Evolutionary conservation across 495 filamentous ascomycete genomes (phyloP).

Genomic region (Neurospora terricola): DNA sequence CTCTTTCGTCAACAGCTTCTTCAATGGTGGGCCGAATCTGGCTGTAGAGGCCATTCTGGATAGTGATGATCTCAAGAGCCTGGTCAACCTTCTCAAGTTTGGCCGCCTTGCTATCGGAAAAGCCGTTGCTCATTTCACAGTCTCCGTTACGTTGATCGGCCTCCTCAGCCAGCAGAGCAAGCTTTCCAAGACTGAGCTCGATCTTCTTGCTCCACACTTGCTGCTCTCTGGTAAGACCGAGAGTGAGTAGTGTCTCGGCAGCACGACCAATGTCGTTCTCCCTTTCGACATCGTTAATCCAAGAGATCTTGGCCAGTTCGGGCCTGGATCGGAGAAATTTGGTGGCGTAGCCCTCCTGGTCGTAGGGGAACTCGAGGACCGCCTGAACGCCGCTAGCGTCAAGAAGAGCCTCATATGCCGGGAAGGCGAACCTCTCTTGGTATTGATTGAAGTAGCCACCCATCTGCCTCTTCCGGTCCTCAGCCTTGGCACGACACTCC

Average conservation of each 20-base stretch:
- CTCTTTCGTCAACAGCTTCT: conserved; percentile 65
- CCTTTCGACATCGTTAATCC: conserved; percentile 82
- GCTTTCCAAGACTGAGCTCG: conserved; percentile 77
- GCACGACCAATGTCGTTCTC: conserved; percentile 65
- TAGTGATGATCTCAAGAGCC: conserved; percentile 50
- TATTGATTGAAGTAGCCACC: conserved; percentile 61
- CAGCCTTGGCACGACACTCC: conserved; percentile 18
- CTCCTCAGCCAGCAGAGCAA: conserved; percentile 59
- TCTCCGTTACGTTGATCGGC: conserved; percentile 20
- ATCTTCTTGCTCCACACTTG: conserved; percentile 85
- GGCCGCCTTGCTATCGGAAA: conserved; percentile 17
- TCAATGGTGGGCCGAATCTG: conserved; percentile 44
- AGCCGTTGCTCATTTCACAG: conserved; percentile 21
- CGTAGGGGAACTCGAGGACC: conserved; percentile 54
- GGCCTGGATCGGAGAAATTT: conserved; percentile 61
- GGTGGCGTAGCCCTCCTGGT: conserved; percentile 58
- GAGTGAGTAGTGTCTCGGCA: conserved; percentile 50
- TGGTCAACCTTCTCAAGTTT: conserved; percentile 43
- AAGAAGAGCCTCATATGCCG: conserved; percentile 69
- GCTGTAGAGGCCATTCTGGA: conserved; percentile 65
- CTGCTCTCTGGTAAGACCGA: conserved; percentile 56
- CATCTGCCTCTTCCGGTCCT: conserved; percentile 29
- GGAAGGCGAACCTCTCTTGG: conserved; percentile 67
- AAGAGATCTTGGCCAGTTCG: conserved; percentile 65
- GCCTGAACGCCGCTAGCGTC: conserved; percentile 49